These are phyloP conservation scores for Ramularia collo-cygni DNA, from an alignment of 2,329 filamentous ascomycete species.

Conservation along the genomic window DNA sequence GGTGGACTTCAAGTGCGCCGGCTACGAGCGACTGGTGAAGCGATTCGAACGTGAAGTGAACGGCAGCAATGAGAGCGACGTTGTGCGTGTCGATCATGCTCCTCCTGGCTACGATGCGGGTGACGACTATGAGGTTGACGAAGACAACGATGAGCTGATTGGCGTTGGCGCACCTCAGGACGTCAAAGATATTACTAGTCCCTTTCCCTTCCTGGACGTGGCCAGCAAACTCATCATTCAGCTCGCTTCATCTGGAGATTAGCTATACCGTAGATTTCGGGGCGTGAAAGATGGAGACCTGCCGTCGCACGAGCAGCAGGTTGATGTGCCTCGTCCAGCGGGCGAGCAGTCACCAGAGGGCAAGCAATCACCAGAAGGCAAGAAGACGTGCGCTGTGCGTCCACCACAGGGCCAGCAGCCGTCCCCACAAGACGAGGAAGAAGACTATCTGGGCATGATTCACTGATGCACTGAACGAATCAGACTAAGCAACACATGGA, in stretches of 20 bases:
- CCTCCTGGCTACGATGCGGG: slow-evolving; percentile 15
- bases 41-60: slow-evolving; percentile 33
- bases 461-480: too few relatives aligned
- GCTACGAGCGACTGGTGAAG: slow-evolving; percentile 77
- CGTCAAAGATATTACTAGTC: slow-evolving; percentile 91
- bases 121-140: slow-evolving; percentile 25
- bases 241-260: slow-evolving; percentile 48
- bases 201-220: slow-evolving; percentile 93
- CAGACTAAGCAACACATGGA: too few relatives aligned
- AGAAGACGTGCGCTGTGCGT: too few relatives aligned
- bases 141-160: slow-evolving; percentile 35
- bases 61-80: slow-evolving; percentile 22
- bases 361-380: too few relatives aligned
- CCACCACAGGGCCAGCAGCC: too few relatives aligned
- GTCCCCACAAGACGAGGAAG: too few relatives aligned
- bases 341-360: too few relatives aligned
- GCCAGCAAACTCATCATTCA: slow-evolving; percentile 89
- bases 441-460: too few relatives aligned
- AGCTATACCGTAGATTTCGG: slow-evolving; percentile 6
- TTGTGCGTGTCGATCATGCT: slow-evolving; percentile 15
- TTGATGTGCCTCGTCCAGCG: too few relatives aligned
- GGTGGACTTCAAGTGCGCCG: slow-evolving; percentile 97
- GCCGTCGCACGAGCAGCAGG: background rate
- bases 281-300: slow-evolving; percentile 6
- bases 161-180: slow-evolving; percentile 52